Percentiles rank a stretch among this genome's conserved stretches.
Conservation (phyloP, 78 protist genomes). For the Dictyostelium purpureum region DNA sequence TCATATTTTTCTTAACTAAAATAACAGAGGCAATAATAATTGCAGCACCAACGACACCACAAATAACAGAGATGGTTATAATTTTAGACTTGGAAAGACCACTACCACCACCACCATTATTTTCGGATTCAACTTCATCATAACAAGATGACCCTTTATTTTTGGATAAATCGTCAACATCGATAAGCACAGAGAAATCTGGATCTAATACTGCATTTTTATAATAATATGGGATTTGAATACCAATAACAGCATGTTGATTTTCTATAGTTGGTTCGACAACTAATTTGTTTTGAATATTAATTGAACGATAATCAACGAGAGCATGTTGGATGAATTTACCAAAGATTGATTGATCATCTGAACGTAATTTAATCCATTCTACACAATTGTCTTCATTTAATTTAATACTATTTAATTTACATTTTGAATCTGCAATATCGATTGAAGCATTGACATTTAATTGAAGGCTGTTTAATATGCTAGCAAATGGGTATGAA, state of each 20-base stretch:
- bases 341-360: background rate
- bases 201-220: background rate
- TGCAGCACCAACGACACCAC: slow-evolving; percentile 19
- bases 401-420: background rate
- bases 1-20: background rate
- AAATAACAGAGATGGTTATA: background rate
- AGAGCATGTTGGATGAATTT: background rate
- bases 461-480: background rate
- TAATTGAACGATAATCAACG: background rate
- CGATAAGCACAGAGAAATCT: background rate
- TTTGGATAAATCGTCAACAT: background rate
- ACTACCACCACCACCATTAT: background rate
- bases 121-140: background rate
- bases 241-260: background rate
- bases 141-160: background rate
- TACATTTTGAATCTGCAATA: background rate
- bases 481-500: background rate
- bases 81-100: background rate
- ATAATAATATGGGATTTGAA: background rate
- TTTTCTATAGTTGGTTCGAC: background rate
- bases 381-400: background rate
- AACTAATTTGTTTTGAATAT: background rate
- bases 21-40: background rate
- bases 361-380: background rate
- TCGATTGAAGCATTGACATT: background rate